Conservation (phyloP, 495 filamentous ascomycete genomes). For the Trichoderma virens region DNA sequence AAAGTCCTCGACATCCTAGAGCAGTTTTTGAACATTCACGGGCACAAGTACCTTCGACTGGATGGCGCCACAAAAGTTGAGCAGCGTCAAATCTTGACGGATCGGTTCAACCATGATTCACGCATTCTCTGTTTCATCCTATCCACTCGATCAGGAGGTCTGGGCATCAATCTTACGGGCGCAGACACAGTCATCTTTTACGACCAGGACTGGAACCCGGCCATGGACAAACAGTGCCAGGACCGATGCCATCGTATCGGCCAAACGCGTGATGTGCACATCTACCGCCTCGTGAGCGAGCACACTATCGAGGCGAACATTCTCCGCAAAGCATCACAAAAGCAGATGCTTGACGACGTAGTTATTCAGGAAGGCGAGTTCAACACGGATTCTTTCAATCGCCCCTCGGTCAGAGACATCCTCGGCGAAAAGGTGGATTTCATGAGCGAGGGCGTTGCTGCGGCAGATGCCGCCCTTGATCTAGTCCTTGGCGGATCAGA, state of each 20-base stretch:
- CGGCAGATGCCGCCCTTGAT: slow-evolving; percentile 77
- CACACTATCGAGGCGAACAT: slow-evolving; percentile 99
- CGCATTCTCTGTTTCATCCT: slow-evolving; percentile 93
- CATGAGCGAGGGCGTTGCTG: slow-evolving; percentile 52
- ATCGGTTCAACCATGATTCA: slow-evolving; percentile 91
- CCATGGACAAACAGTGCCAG: slow-evolving; percentile 99
- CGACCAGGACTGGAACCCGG: slow-evolving; percentile 98
- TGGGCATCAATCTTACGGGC: slow-evolving; percentile 94
- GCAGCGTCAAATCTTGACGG: slow-evolving; percentile 88
- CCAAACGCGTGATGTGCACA: slow-evolving; percentile 95
- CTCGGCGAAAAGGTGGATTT: slow-evolving; percentile 50
- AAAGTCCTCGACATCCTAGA: slow-evolving; percentile 97
- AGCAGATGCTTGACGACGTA: slow-evolving; percentile 94
- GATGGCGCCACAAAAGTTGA: slow-evolving; percentile 94
- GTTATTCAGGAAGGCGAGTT: slow-evolving; percentile 99
- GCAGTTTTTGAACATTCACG: slow-evolving; percentile 96
- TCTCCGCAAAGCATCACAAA: slow-evolving; percentile 90
- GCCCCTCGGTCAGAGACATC: slow-evolving; percentile 63
- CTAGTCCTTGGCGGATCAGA: slow-evolving; percentile 62
- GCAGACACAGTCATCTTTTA: slow-evolving; percentile 99
- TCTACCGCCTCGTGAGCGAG: slow-evolving; percentile 94
- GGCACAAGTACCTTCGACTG: slow-evolving; percentile 90
- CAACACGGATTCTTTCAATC: slow-evolving; percentile 95
- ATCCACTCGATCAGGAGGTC: slow-evolving; percentile 85
- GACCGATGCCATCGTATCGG: slow-evolving; percentile 97